Base-by-base conservation (phyloP, 805 yeast genomes). In the Zygotorulaspora sp. region DNA sequence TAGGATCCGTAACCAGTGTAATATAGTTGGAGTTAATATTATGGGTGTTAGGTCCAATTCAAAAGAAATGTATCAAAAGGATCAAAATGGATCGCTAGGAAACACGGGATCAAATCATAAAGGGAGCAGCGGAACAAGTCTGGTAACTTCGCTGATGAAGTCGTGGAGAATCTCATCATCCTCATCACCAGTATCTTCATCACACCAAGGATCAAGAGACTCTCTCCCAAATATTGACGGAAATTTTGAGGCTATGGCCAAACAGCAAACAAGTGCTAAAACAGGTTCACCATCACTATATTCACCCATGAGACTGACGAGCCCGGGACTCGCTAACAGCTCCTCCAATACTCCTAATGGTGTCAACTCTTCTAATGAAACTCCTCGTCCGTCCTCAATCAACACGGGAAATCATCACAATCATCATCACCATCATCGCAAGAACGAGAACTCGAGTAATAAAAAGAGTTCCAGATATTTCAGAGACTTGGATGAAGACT, bases 401-500 rank as follows among this genome's bases (percentile, higher is more conserved):
- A 38, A 44, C 19, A 41, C 36, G 25, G n/a, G n/a, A n/a, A 27
- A 36, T 14, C 51, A 52, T 25, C 41, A 38, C 20, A 39, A 35
- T 19, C 41, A 46, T 23, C 43, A 44, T 26, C 49, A 44, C 28
- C 44, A 45, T 33, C 7, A n/a, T 14, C 22, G 41, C 26, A 30
- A 14, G 19, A 18, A 21, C 26, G 31, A 20, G 4, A 32, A 35
- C 15, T 17, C 36, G 18, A n/a, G 32, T 20, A 38, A 38, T 16
- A 61, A 59, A 5, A 56, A 62, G 31, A 54, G 49, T 29, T 60
- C 64, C 21, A 56, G 45, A 32, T 61, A 59, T 40, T 82, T 80
- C 54, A 67, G 78, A 30, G 95, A 88, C 55, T 65, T 80, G 40
- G 96, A 88, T 57, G 95, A 84, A 50, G 96, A 87, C 61, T 88